Evolutionary conservation across 495 filamentous ascomycete genomes (phyloP), one percentile per base, ranked within the genome.

Genomic region (Tuber aestivum): DNA sequence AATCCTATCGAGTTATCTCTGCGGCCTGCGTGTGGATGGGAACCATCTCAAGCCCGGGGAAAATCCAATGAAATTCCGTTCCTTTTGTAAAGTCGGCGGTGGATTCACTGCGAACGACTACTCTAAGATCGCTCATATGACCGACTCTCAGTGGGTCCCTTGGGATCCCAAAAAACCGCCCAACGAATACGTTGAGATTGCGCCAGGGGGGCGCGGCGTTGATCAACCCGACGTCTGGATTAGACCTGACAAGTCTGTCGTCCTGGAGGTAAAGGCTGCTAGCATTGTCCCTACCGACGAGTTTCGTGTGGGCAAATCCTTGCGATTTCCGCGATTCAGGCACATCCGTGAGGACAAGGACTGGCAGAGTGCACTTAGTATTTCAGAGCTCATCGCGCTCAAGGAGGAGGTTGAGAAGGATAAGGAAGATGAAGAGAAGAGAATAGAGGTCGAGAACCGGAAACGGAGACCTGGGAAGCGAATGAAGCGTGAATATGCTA

Each of bases 191-290:
- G 91, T 99, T 71, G 92, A 95, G 82, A 87, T 99, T 14, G 94
- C 88, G 0, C 93, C 94, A 50, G 93, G 91, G 50, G 88, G 89
- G 61, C 85, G 87, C 14, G 92, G 96, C 81, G 87, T 88, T 72
- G 94, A 97, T 81, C 85, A 88, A 48, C 95, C 95, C 0, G 94
- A 99, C 83, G 89, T 93, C 76, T 99, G 95, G 95, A 98, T 99
- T 82, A 90, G 90, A 41, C 95, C 96, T 1, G 89, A 88, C 71
- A 93, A 97, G 50, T 97, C 93, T 7, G 85, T 99, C 35, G 94
- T 98, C 37, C 74, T 99, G 4, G 90, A 91, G 41, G 91, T 96
- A 72, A 99, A 98, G 83, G 95, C 94, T n/a, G 93, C 95, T 0
- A 93, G 90, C 18, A 89, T 95, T 3, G 87, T 87, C 10, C 84